Conservation (phyloP, 2,329 filamentous ascomycete genomes). For the Penicillium sp. region DNA sequence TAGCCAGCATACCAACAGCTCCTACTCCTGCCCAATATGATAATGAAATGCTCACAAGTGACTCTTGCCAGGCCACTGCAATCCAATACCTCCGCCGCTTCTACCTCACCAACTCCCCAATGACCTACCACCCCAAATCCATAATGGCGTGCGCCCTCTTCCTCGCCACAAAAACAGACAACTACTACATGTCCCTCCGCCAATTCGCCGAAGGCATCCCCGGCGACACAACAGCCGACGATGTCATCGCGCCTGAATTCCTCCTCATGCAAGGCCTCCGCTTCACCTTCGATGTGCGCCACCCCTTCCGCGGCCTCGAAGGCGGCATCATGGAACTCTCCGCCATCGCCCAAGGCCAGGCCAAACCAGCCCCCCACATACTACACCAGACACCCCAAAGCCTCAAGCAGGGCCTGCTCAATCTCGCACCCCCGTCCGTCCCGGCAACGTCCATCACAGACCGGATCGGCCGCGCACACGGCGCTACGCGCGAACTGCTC, state of each 20-base stretch:
- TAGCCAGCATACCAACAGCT: conserved; percentile 21
- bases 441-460: conserved; percentile 39
- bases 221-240: conserved; percentile 72
- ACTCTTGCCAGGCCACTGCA: conserved; percentile 64
- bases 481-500: conserved; percentile 70
- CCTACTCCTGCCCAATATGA: conserved; percentile 2
- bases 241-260: conserved; percentile 89
- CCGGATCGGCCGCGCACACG: conserved; percentile 66
- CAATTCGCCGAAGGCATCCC: conserved; percentile 71
- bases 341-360: conserved; percentile 65
- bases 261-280: conserved; percentile 87
- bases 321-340: conserved; percentile 82
- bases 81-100: conserved; percentile 91
- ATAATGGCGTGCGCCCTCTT: conserved; percentile 90
- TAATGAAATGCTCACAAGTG: neutral
- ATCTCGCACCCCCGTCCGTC: conserved; percentile 33
- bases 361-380: conserved; percentile 36
- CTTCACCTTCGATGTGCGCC: conserved; percentile 90
- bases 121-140: conserved; percentile 91
- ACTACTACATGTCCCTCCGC: conserved; percentile 69
- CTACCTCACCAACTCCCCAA: conserved; percentile 91
- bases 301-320: conserved; percentile 85
- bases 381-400: conserved; percentile 34
- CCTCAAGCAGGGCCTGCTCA: conserved; percentile 33
- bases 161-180: conserved; percentile 91